A percentile compares a stretch with the other conserved stretches of the same genome.
Evolutionary conservation across 1,139 yeast species (phyloP).

Genomic region (Blastobotrys persicus): DNA sequence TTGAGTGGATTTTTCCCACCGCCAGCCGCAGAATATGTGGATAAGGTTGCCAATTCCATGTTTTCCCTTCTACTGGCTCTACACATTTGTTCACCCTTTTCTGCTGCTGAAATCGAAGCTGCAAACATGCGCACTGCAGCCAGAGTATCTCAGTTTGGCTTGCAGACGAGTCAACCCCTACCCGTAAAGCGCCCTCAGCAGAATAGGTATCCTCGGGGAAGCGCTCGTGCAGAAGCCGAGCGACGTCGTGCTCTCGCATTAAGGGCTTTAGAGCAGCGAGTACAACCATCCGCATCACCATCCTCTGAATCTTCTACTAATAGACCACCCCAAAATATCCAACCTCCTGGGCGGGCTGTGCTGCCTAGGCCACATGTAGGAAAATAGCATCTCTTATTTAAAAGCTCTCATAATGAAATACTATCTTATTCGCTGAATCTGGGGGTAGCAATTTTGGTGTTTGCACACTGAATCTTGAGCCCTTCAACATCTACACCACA

Average conservation of each 20-base stretch:
- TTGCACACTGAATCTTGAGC: too few species aligned
- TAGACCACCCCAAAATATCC: not conserved
- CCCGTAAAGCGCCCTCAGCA: slow-evolving; percentile 18
- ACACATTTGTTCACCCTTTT: slow-evolving; percentile 22
- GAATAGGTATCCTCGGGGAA: slow-evolving; percentile 6
- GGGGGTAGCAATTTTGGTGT: too few species aligned
- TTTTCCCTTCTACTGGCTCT: slow-evolving; percentile 15
- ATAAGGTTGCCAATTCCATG: slow-evolving; percentile 23
- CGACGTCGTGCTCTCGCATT: slow-evolving; percentile 83
- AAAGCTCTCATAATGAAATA: too few species aligned
- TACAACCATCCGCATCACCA: slow-evolving; percentile 6
- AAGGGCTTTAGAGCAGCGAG: slow-evolving; percentile 66
- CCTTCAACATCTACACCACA: too few species aligned
- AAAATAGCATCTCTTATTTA: not conserved
- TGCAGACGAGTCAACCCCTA: slow-evolving; percentile 5
- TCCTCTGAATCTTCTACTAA: slow-evolving; percentile 20
- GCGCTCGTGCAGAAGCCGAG: slow-evolving; percentile 57
- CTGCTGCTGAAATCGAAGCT: slow-evolving; percentile 25
- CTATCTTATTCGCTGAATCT: too few species aligned
- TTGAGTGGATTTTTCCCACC: slow-evolving; percentile 73
- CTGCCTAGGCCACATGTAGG: slow-evolving; percentile 7
- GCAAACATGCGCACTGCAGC: slow-evolving; percentile 28
- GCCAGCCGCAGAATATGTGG: slow-evolving; percentile 49
- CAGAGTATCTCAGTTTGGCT: slow-evolving; percentile 18
- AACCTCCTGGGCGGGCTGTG: slow-evolving; percentile 2